These are phyloP conservation scores for Yamadazyma phyllophila DNA, from an alignment of 805 yeast genomes.

Conservation along the genomic window DNA sequence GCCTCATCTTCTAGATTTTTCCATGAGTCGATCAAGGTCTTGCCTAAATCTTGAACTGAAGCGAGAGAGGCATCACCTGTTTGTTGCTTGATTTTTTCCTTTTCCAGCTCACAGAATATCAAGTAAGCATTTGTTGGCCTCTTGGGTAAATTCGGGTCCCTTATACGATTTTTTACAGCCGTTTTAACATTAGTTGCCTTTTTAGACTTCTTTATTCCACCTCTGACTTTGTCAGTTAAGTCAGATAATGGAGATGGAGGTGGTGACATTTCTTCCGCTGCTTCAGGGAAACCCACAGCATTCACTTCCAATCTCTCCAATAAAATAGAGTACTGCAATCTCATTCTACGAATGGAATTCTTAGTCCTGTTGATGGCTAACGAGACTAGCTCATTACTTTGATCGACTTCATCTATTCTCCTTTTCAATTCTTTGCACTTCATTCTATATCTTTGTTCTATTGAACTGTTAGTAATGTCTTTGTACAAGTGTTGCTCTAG, in stretches of 20 bases:
- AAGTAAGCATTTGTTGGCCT: constrained; percentile 89
- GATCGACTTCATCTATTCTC: constrained; percentile 70
- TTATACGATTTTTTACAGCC: constrained; percentile 17
- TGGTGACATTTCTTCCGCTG: constrained; percentile 36
- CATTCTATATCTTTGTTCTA: constrained; percentile 47
- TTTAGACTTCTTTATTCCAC: constrained; percentile 13
- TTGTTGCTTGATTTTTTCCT: constrained; percentile 65
- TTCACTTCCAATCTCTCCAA: constrained; percentile 74
- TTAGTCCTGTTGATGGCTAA: constrained; percentile 77
- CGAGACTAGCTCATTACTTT: constrained; percentile 71
- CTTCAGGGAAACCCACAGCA: constrained; percentile 31
- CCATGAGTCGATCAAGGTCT: constrained; percentile 84
- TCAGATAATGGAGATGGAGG: constrained; percentile 42
- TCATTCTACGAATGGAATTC: constrained; percentile 68
- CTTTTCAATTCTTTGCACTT: constrained; percentile 72
- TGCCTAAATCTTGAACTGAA: constrained; percentile 59
- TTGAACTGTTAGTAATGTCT: neutral
- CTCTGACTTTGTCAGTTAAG: constrained; percentile 25
- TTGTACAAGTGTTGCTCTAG: neutral
- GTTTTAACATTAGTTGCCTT: neutral
- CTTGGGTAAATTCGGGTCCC: constrained; percentile 85
- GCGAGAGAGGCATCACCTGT: constrained; percentile 31
- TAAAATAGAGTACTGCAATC: constrained; percentile 79
- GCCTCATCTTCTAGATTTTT: constrained; percentile 66
- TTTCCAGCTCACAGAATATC: constrained; percentile 82